These are phyloP conservation scores for Fusarium avenaceum DNA, from an alignment of 2,329 filamentous ascomycete species.

Conservation along the genomic window DNA sequence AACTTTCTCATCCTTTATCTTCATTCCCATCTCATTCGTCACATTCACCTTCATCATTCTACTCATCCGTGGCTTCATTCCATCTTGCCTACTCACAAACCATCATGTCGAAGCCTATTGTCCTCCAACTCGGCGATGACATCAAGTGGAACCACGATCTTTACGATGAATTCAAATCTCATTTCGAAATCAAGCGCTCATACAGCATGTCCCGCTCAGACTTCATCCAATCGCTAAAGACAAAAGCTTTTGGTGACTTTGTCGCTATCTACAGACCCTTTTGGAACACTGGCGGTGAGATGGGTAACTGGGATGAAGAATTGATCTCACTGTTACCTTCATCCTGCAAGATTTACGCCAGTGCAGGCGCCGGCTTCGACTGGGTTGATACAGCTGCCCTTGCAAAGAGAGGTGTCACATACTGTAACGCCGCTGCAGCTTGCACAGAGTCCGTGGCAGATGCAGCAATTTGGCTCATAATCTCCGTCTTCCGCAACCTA, in stretches of 20 bases:
- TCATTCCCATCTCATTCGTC: too few species aligned
- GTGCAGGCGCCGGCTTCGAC: slow-evolving; percentile 48
- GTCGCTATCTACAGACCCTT: slow-evolving; percentile 48
- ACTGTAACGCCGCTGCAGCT: slow-evolving; percentile 47
- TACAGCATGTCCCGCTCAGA: slow-evolving; percentile 47
- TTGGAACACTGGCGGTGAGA: slow-evolving; percentile 49
- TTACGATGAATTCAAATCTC: slow-evolving; percentile 40
- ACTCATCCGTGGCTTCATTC: too few species aligned
- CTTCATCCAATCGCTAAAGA: slow-evolving; percentile 46
- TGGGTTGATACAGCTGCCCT: slow-evolving; percentile 47
- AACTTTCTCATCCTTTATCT: neutral
- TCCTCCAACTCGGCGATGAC: slow-evolving; percentile 49
- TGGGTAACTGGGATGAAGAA: slow-evolving; percentile 50
- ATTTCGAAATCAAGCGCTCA: slow-evolving; percentile 47
- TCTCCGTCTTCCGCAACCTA: slow-evolving; percentile 47
- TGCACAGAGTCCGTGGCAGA: slow-evolving; percentile 49
- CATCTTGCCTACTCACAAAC: too few species aligned
- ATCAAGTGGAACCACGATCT: slow-evolving; percentile 49
- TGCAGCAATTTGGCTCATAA: slow-evolving; percentile 49
- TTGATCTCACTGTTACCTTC: slow-evolving; percentile 40
- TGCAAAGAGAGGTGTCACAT: slow-evolving; percentile 45
- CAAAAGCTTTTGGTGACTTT: slow-evolving; percentile 45
- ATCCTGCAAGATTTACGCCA: slow-evolving; percentile 47
- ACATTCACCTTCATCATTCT: too few species aligned
- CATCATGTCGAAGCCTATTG: slow-evolving; percentile 41